These are phyloP conservation scores for Grigorovia transvaalensis DNA, from an alignment of 805 yeast species.

Conservation along the genomic window DNA sequence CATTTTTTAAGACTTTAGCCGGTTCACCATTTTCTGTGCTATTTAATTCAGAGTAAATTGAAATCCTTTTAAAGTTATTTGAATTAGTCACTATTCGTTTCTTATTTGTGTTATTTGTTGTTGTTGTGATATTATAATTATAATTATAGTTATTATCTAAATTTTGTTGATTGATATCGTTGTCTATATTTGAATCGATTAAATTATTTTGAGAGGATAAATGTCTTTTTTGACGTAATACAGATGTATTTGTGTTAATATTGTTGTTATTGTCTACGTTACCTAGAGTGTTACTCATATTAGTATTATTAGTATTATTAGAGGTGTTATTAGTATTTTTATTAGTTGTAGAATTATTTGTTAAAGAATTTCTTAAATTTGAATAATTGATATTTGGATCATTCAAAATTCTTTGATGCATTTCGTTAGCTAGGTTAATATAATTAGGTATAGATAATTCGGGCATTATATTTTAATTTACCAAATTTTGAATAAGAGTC, in stretches of 20 bases:
- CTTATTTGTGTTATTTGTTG: conserved; percentile 5
- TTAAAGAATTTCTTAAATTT: background rate
- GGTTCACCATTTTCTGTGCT: background rate
- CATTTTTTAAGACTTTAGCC: background rate
- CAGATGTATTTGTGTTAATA: background rate
- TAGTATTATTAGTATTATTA: background rate
- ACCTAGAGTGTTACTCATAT: background rate
- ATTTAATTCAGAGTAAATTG: conserved; percentile 3
- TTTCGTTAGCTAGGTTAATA: background rate
- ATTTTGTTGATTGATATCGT: too few relatives aligned
- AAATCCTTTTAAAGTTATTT: conserved; percentile 2
- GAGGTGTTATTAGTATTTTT: background rate
- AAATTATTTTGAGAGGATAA: conserved; percentile 14
- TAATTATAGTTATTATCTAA: background rate
- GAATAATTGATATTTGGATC: background rate
- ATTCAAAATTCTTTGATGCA: background rate
- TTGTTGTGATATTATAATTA: too few relatives aligned
- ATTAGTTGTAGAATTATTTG: background rate
- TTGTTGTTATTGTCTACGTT: background rate
- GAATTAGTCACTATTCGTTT: conserved; percentile 15
- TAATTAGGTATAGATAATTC: conserved; percentile 1
- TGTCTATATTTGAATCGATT: conserved; percentile 4
- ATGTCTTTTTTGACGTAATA: conserved; percentile 19
- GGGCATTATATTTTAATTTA: background rate
- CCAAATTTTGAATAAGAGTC: background rate